These are phyloP conservation scores for Penicillium fimorum DNA, from an alignment of 495 filamentous ascomycete genomes.

Conservation along the genomic window DNA sequence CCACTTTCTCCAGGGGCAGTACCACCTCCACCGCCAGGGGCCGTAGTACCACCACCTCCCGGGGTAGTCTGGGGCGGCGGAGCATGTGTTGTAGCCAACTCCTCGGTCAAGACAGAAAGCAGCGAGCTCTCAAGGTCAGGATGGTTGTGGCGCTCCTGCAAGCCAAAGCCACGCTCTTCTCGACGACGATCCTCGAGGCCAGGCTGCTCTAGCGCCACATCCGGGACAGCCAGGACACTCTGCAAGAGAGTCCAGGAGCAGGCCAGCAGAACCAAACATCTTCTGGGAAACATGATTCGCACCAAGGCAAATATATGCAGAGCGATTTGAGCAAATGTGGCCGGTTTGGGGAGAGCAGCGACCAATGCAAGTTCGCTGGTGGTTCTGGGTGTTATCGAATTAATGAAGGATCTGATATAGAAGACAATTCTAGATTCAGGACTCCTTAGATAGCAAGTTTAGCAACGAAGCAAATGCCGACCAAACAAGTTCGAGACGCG, in stretches of 20 bases:
- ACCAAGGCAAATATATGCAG: background rate
- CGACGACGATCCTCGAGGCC: slow-evolving; percentile 1
- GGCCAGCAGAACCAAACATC: slow-evolving; percentile 18
- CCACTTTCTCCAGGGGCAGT: background rate
- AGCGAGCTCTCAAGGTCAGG: slow-evolving; percentile 9
- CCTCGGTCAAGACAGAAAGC: slow-evolving; percentile 8
- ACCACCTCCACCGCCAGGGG: background rate
- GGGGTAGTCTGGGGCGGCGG: background rate
- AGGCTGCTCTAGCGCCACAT: slow-evolving; percentile 4
- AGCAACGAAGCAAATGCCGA: background rate
- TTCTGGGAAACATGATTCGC: slow-evolving; percentile 19
- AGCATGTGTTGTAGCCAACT: slow-evolving; percentile 6
- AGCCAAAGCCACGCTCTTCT: slow-evolving; percentile 5
- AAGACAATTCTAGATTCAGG: background rate
- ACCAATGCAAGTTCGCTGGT: slow-evolving; percentile 4
- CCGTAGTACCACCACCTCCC: background rate
- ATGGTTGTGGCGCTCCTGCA: slow-evolving; percentile 9
- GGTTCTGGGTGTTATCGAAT: background rate
- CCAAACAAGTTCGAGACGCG: background rate
- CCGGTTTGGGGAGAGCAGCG: background rate
- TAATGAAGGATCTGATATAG: background rate
- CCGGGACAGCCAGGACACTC: slow-evolving; percentile 7
- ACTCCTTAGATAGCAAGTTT: slow-evolving; percentile 1
- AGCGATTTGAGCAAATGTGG: background rate
- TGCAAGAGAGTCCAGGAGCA: slow-evolving; percentile 19